These are phyloP conservation scores for Pythium coloratum DNA, from an alignment of 352 stramenopile genomes.

Conservation along the genomic window DNA sequence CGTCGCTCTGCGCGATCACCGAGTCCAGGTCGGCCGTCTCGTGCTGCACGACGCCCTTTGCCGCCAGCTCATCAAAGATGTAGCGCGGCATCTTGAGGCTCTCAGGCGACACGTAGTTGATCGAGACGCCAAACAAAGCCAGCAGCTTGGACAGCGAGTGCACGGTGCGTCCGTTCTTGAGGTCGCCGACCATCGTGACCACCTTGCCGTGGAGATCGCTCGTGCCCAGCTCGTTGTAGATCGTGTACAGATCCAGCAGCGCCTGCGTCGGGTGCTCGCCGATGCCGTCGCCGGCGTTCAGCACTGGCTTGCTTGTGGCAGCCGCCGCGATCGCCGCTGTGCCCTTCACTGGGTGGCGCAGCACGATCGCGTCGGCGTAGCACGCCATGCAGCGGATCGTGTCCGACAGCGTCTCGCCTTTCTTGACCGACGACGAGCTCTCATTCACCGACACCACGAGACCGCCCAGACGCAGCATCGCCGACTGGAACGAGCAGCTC, in stretches of 20 bases:
- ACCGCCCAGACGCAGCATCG: slow-evolving; percentile 96
- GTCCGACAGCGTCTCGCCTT: slow-evolving; percentile 98
- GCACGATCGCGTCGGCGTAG: slow-evolving; percentile 95
- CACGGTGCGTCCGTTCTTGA: slow-evolving; percentile 99
- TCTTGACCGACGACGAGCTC: slow-evolving; percentile 94
- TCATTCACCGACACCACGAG: slow-evolving; percentile 95
- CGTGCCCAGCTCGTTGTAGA: slow-evolving; percentile 88
- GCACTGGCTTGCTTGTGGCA: slow-evolving; percentile 88
- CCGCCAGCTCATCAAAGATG: slow-evolving; percentile 71
- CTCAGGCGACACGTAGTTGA: slow-evolving; percentile 93
- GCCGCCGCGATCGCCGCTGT: slow-evolving; percentile 74
- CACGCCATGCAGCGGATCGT: slow-evolving; percentile 96
- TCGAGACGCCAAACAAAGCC: slow-evolving; percentile 84
- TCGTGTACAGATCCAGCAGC: slow-evolving; percentile 98
- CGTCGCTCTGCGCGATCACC: slow-evolving; percentile 92
- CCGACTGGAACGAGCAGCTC: slow-evolving; percentile 97
- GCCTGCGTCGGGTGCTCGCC: slow-evolving; percentile 99
- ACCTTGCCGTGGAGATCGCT: slow-evolving; percentile 80
- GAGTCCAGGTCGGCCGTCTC: slow-evolving; percentile 82
- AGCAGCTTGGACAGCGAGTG: slow-evolving; percentile 97
- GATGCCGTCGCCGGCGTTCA: slow-evolving; percentile 95
- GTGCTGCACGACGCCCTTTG: slow-evolving; percentile 82
- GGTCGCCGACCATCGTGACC: slow-evolving; percentile 97
- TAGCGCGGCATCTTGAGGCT: slow-evolving; percentile 85
- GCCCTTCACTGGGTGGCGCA: slow-evolving; percentile 93